Base-by-base conservation (phyloP, 345 rosid genomes). In the Turnera subulata region DNA sequence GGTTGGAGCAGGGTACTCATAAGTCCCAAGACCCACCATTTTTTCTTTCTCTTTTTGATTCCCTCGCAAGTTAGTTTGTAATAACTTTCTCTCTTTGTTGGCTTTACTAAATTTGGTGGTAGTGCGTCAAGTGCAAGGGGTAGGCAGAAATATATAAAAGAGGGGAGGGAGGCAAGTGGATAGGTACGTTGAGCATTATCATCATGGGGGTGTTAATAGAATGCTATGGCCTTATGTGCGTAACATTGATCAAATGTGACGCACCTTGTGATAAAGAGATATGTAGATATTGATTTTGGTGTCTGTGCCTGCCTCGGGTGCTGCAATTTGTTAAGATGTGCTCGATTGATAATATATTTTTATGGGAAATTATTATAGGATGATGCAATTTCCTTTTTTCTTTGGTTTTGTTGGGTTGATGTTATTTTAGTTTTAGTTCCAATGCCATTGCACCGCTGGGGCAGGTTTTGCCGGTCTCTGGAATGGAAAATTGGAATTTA, bases 221-320 rank as follows among this genome's bases (percentile, higher is more conserved):
- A 14, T 19, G 50, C 15, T 25, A 18, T 23, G 56, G 23, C 17
- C 21, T 46, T 22, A 17, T 29, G 49, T 13, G 21, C 49, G 59
- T 13, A 20, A 60, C 18, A 25, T 24, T 38, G 9, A 39, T 37
- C 23, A 46, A 35, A 39, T 1, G 48, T 67, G 50, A 60, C 49
- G 60, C 50, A 19, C 29, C 14, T 19, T 59, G 56, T 17, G 19
- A 7, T 37, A 7, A 22, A 8, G 16, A 55, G 37, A 25, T 14
- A 0, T 35, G 37, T 23, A 0, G 53, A n/a, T 48, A 11, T 13
- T 43, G 40, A 2, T 46, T 21, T 53, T 33, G 71, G 40, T 33
- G 9, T 33, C 18, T 66, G 50, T 66, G 64, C 64, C 60, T 16
- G 40, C 39, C 54, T 66, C 48, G 60, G 48, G 53, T 52, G 13